These are phyloP conservation scores for Apiospora sp. DNA, from an alignment of 2,329 filamentous ascomycete genomes.

Conservation along the genomic window DNA sequence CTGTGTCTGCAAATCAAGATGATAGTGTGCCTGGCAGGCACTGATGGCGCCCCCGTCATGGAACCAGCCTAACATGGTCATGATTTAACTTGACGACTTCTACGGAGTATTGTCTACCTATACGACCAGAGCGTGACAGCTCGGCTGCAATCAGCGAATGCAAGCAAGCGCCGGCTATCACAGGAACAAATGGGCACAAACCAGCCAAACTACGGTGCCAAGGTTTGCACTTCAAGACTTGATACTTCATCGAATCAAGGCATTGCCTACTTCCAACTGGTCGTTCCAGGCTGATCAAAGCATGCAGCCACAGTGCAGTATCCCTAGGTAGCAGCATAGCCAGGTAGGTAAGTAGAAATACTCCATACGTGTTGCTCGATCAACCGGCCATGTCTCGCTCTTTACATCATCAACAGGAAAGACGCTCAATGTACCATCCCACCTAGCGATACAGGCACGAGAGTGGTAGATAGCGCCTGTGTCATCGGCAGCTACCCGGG, in stretches of 20 bases:
- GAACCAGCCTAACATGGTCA: not conserved
- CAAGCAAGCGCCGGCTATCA: not conserved
- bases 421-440: not conserved
- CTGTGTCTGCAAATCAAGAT: not conserved
- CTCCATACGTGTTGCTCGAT: not conserved
- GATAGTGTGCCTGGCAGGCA: not conserved
- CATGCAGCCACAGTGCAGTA: too few species aligned
- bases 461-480: not conserved
- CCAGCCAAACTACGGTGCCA: not conserved
- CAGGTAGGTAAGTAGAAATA: not conserved
- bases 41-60: too few species aligned
- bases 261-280: not conserved
- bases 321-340: not conserved
- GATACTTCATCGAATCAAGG: not conserved
- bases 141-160: not conserved
- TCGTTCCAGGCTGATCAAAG: too few species aligned
- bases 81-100: not conserved
- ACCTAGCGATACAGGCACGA: not conserved
- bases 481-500: constrained; percentile 11
- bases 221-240: not conserved
- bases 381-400: not conserved
- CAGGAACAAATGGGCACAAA: not conserved
- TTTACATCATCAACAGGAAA: not conserved
- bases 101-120: too few species aligned
- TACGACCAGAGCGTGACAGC: not conserved